These are phyloP conservation scores for Psophocarpus tetragonolobus DNA, from an alignment of 306 rosid species.

Conservation along the genomic window DNA sequence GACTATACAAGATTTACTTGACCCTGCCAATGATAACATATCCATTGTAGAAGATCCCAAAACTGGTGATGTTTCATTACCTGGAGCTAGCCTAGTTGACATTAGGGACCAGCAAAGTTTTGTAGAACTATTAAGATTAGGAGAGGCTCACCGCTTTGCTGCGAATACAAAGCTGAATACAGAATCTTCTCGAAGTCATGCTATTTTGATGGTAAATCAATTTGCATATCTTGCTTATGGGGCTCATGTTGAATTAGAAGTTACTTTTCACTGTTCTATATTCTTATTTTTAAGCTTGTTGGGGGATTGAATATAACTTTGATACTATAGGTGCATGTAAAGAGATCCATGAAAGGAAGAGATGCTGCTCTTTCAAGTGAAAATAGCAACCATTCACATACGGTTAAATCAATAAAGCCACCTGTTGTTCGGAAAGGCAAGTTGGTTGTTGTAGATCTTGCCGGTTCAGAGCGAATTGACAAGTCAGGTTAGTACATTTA, in stretches of 20 bases:
- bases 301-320: constrained; percentile 31
- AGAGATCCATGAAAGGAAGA: constrained; percentile 75
- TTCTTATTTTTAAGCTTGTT: constrained; percentile 25
- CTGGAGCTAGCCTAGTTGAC: constrained; percentile 88
- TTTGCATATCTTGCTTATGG: constrained; percentile 26
- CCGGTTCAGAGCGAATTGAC: constrained; percentile 97
- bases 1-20: constrained; percentile 91
- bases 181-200: constrained; percentile 99
- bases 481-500: constrained; percentile 77
- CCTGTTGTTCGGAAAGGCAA: constrained; percentile 84
- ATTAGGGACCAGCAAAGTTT: constrained; percentile 87
- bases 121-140: constrained; percentile 79
- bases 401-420: constrained; percentile 71
- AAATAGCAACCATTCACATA: constrained; percentile 59
- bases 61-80: constrained; percentile 95
- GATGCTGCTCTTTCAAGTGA: constrained; percentile 70
- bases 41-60: constrained; percentile 91
- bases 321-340: constrained; percentile 75
- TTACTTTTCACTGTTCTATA: constrained; percentile 13
- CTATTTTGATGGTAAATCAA: constrained; percentile 82
- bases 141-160: constrained; percentile 98
- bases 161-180: constrained; percentile 95
- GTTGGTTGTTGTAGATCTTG: constrained; percentile 95
- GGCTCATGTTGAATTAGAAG: constrained; percentile 31
- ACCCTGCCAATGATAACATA: constrained; percentile 92